Evolutionary conservation across 495 filamentous ascomycete genomes (phyloP).

Genomic region (Achaetomiella virescens): DNA sequence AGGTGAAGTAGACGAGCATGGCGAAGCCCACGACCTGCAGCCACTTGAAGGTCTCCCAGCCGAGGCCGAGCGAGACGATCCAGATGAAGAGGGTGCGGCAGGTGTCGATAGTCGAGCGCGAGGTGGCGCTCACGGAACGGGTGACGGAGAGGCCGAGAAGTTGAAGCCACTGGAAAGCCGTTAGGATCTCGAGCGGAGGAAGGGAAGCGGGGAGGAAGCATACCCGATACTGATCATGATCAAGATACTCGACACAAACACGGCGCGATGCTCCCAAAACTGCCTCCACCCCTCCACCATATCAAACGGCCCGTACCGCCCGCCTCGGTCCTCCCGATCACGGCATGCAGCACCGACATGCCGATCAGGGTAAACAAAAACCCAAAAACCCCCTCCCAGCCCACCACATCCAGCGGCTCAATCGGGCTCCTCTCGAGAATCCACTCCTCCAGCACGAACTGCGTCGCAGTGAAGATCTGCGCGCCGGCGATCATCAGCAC

Average conservation of each 20-base stretch:
- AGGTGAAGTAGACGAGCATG: constrained; percentile 91
- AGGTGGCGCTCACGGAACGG: constrained; percentile 78
- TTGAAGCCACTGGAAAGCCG: constrained; percentile 71
- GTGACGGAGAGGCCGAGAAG: constrained; percentile 93
- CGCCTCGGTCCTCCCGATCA: constrained; percentile 64
- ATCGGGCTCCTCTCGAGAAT: constrained; percentile 85
- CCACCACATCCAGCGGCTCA: constrained; percentile 84
- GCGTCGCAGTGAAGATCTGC: constrained; percentile 92
- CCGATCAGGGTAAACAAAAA: constrained; percentile 73
- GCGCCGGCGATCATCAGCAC: constrained; percentile 84
- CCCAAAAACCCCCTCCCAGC: constrained; percentile 93
- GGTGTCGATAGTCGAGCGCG: constrained; percentile 92
- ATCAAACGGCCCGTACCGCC: constrained; percentile 82
- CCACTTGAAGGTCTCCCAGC: constrained; percentile 98
- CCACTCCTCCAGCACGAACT: constrained; percentile 94
- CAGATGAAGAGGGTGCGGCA: constrained; percentile 98
- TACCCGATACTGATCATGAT: constrained; percentile 98
- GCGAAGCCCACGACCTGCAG: constrained; percentile 85
- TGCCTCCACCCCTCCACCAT: constrained; percentile 75
- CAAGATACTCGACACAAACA: constrained; percentile 67
- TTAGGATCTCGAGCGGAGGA: neutral
- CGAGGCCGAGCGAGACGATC: constrained; percentile 85
- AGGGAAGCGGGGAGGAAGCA: constrained; percentile 25
- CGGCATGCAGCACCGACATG: constrained; percentile 74
- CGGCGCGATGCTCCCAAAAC: constrained; percentile 59